Evolutionary conservation across 371 early-diverging fungal species (phyloP).

Genomic region (Apophysomyces trapeziformis): DNA sequence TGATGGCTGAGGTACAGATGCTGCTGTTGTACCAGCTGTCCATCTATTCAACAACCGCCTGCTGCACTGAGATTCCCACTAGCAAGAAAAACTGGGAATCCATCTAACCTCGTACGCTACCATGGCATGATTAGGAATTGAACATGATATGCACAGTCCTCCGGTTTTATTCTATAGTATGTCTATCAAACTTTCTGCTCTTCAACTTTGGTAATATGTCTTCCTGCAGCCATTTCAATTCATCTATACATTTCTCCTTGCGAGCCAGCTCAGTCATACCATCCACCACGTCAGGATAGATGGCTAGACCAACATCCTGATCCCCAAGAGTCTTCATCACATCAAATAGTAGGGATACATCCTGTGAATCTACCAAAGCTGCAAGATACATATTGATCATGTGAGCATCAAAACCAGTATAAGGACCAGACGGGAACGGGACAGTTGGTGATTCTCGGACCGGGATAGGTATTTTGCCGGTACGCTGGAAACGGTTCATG

Average conservation of each 20-base stretch:
- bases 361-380: constrained; percentile 41
- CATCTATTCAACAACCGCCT: too few species aligned
- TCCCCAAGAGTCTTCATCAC: constrained; percentile 36
- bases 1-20: too few species aligned
- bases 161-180: not conserved
- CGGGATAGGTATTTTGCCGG: constrained; percentile 49
- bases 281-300: constrained; percentile 1
- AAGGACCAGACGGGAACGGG: constrained; percentile 53
- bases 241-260: constrained; percentile 9
- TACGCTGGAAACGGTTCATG: constrained; percentile 44
- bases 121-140: too few species aligned
- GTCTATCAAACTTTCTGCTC: not conserved
- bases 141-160: not conserved
- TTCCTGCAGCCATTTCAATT: constrained; percentile 16
- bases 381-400: constrained; percentile 48
- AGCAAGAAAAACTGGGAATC: too few species aligned
- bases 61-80: too few species aligned
- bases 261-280: constrained; percentile 1
- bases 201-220: constrained; percentile 8
- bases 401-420: constrained; percentile 36
- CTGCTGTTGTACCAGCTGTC: too few species aligned
- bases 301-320: constrained; percentile 16
- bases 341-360: constrained; percentile 46
- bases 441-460: constrained; percentile 36
- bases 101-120: too few species aligned